Conservation (phyloP, 2,329 filamentous ascomycete species). For the Dactylonectria macrodidyma region DNA sequence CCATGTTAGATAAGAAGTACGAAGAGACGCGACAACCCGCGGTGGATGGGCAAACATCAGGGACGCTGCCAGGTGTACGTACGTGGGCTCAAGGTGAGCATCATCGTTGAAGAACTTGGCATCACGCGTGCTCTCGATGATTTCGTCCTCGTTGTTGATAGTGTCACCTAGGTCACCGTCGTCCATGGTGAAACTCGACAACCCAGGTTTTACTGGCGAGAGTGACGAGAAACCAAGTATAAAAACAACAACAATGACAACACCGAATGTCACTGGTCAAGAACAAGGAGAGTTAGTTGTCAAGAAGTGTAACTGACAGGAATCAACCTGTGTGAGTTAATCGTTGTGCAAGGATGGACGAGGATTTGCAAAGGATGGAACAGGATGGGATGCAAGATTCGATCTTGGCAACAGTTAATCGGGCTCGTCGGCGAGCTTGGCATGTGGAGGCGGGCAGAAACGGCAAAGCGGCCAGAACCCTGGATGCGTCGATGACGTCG, state of each 20-base stretch:
- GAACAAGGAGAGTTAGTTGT: no score
- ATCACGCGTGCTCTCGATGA: slow-evolving; percentile 32
- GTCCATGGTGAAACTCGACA: slow-evolving; percentile 53
- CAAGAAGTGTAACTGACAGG: no score
- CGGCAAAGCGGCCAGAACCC: neutral
- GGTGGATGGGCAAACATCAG: no score
- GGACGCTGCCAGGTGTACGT: slow-evolving; percentile 23
- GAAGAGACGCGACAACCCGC: neutral
- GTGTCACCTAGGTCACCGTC: slow-evolving; percentile 57
- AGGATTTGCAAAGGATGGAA: neutral
- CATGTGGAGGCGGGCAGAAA: neutral
- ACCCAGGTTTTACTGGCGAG: neutral
- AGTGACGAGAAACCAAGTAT: neutral
- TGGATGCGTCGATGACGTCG: neutral
- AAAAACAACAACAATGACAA: neutral
- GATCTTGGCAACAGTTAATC: neutral
- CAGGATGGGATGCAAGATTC: slow-evolving; percentile 1
- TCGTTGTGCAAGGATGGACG: no score
- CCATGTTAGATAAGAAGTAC: slow-evolving; percentile 6
- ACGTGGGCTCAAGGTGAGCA: slow-evolving; percentile 63
- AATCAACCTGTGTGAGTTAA: no score
- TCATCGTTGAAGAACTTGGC: slow-evolving; percentile 56
- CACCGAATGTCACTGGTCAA: neutral
- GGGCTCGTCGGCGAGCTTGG: slow-evolving; percentile 7
- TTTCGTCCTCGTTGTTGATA: slow-evolving; percentile 41